Percentiles rank a stretch among this genome's conserved stretches.
phyloP scores from a whole-genome alignment of 2,329 filamentous ascomycete species.

The Penicillium polonicum region DNA sequence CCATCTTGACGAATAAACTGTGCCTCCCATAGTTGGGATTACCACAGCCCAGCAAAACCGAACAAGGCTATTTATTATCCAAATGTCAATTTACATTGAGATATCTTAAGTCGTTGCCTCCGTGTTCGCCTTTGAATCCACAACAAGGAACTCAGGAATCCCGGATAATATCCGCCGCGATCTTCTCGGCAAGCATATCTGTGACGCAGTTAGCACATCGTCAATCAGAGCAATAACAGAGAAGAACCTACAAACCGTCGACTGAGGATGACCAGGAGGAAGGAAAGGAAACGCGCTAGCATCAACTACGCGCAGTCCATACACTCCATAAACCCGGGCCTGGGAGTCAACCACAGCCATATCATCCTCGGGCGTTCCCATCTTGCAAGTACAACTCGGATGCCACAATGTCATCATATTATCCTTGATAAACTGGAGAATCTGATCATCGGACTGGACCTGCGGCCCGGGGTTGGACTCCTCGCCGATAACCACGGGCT shows the following conservation, averaged over 20 bases:
- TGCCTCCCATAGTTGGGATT: background rate
- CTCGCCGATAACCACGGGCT: slow-evolving; percentile 34
- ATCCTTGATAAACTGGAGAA: slow-evolving; percentile 37
- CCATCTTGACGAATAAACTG: background rate
- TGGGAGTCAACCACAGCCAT: slow-evolving; percentile 35
- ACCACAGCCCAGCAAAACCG: background rate
- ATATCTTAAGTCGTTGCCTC: no score
- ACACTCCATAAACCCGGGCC: slow-evolving; percentile 32
- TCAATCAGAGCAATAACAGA: background rate
- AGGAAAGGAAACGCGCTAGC: slow-evolving; percentile 38
- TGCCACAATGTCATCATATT: slow-evolving; percentile 33
- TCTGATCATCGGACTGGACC: slow-evolving; percentile 43
- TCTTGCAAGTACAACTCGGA: slow-evolving; percentile 33
- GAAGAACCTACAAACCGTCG: slow-evolving; percentile 21
- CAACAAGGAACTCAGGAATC: background rate
- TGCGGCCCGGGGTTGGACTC: slow-evolving; percentile 41
- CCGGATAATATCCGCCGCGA: slow-evolving; percentile 17
- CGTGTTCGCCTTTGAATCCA: background rate
- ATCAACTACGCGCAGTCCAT: slow-evolving; percentile 36
- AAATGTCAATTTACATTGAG: background rate
- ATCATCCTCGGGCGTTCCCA: slow-evolving; percentile 26
- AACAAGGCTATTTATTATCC: background rate
- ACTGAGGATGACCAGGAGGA: slow-evolving; percentile 43
- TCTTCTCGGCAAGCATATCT: slow-evolving; percentile 29
- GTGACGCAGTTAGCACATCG: slow-evolving; percentile 1